Evolutionary conservation across 305 asterid species (phyloP).

Genomic region (Fraxinus angustifolia): DNA sequence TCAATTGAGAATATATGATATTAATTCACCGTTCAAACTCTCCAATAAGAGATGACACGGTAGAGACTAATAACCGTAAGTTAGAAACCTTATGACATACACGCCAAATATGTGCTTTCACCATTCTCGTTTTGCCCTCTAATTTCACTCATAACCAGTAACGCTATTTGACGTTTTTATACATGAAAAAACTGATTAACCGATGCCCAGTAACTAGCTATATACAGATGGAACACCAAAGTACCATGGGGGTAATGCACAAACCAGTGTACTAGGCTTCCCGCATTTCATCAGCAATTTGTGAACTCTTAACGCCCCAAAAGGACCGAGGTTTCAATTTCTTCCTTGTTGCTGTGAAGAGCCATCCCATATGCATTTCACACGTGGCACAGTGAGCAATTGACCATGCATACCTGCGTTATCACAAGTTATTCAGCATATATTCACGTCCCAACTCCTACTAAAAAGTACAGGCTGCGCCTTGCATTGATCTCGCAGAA

Average conservation of each 20-base stretch:
- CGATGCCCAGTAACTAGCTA: neutral
- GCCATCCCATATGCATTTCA: conserved; percentile 84
- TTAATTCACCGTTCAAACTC: neutral
- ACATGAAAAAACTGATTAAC: neutral
- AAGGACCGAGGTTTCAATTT: conserved; percentile 66
- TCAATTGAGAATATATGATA: neutral
- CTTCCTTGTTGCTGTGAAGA: conserved; percentile 63
- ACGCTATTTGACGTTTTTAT: neutral
- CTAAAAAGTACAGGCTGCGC: neutral
- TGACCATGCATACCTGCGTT: conserved; percentile 87
- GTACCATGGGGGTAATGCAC: neutral
- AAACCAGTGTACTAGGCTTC: conserved; percentile 6
- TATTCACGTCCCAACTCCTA: neutral
- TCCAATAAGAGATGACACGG: neutral
- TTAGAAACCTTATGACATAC: neutral
- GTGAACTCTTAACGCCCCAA: conserved; percentile 89
- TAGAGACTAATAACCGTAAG: neutral
- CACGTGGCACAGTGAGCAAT: conserved; percentile 72
- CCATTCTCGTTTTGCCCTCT: neutral
- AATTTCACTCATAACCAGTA: neutral
- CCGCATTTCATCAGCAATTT: conserved; percentile 50
- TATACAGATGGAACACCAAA: neutral
- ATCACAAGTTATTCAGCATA: conserved; percentile 10
- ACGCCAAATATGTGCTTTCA: neutral
- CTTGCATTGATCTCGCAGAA: neutral